Evolutionary conservation across 225 moss, liverwort and hornwort genomes (phyloP).

Genomic region (Marchantia paleacea): DNA sequence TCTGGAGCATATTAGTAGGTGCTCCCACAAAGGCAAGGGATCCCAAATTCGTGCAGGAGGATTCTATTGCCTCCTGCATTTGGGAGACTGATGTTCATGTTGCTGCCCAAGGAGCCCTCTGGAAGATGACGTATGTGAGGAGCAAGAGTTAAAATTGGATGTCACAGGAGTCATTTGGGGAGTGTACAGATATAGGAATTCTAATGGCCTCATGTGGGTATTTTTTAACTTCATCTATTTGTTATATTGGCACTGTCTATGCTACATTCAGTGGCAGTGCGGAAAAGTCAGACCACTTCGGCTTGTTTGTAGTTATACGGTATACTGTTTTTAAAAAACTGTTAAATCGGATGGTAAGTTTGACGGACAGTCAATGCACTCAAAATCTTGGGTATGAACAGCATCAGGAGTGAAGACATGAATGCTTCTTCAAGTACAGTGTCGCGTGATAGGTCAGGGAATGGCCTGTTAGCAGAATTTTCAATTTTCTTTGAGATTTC

Average conservation of each 20-base stretch:
- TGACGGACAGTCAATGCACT: slow-evolving; percentile 10
- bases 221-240: slow-evolving; percentile 19
- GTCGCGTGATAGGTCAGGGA: too few relatives aligned
- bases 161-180: slow-evolving; percentile 22
- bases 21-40: slow-evolving; percentile 10
- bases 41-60: slow-evolving; percentile 5
- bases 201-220: slow-evolving; percentile 17
- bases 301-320: slow-evolving; percentile 24
- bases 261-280: slow-evolving; percentile 15
- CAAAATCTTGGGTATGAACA: not conserved
- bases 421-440: not conserved
- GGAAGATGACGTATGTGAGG: slow-evolving; percentile 15
- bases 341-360: not conserved
- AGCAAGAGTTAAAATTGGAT: slow-evolving; percentile 20
- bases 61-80: slow-evolving; percentile 6
- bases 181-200: slow-evolving; percentile 41
- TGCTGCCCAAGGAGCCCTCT: slow-evolving; percentile 9
- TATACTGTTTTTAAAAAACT: not conserved
- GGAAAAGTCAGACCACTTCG: slow-evolving; percentile 14
- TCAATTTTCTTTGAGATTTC: too few relatives aligned
- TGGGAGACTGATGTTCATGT: slow-evolving; percentile 14
- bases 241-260: slow-evolving; percentile 19
- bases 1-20: slow-evolving; percentile 13
- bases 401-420: not conserved
- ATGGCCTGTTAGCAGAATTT: too few relatives aligned